Percentiles rank a stretch among this genome's conserved stretches.
Conservation (phyloP, 2,329 filamentous ascomycete species). For the Sarocladium oryzae region DNA sequence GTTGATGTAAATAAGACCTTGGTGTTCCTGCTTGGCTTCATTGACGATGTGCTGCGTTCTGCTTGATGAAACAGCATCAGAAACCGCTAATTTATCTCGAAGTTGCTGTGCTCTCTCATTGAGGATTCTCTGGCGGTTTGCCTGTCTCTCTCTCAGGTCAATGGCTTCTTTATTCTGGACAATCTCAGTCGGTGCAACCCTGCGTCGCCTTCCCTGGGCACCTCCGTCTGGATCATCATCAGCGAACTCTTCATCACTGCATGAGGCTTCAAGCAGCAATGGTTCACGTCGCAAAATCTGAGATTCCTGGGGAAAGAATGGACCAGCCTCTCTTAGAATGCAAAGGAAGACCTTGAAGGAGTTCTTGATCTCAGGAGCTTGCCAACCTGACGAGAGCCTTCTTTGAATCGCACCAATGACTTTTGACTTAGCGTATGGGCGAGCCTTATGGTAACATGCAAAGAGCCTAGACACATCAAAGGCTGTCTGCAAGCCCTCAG, state of each 20-base stretch:
- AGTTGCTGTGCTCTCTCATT: conserved; percentile 44
- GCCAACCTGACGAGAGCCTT: background rate
- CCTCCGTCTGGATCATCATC: conserved; percentile 15
- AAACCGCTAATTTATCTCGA: conserved; percentile 37
- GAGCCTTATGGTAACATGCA: background rate
- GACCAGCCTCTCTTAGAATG: conserved; percentile 16
- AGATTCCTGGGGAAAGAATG: conserved; percentile 25
- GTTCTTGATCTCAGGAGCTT: background rate
- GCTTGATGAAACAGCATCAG: conserved; percentile 36
- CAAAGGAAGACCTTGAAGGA: background rate
- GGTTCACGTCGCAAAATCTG: conserved; percentile 24
- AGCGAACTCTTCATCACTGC: conserved; percentile 15
- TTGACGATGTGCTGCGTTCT: conserved; percentile 57
- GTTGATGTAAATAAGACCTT: conserved; percentile 59
- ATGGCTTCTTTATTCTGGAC: conserved; percentile 33
- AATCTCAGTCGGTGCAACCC: conserved; percentile 21
- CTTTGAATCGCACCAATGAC: background rate
- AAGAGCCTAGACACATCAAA: background rate
- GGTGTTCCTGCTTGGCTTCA: conserved; percentile 52
- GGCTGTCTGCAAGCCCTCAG: background rate
- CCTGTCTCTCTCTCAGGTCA: conserved; percentile 49
- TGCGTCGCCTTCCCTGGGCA: conserved; percentile 17
- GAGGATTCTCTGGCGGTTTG: conserved; percentile 46
- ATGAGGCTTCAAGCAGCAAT: conserved; percentile 16
- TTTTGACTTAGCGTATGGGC: background rate